Percentiles rank a stretch among this genome's conserved stretches.
These are phyloP conservation scores for Ophiostoma populinum DNA, from an alignment of 2,329 filamentous ascomycete genomes.

Conservation along the genomic window DNA sequence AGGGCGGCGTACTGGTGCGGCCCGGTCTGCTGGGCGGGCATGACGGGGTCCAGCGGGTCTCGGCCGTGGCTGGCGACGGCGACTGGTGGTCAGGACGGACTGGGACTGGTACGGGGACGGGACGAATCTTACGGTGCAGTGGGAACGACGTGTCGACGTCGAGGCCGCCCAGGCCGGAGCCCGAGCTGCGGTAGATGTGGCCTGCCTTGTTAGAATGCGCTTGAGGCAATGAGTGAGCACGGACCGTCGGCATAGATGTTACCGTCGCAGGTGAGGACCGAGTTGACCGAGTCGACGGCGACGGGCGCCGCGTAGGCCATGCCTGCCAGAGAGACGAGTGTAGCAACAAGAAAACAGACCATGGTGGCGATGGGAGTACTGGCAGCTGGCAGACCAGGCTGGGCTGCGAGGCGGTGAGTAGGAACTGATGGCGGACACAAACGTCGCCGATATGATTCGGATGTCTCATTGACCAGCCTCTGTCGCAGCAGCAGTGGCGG, in stretches of 20 bases:
- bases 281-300: neutral
- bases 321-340: neutral
- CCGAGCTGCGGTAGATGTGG: constrained; percentile 6
- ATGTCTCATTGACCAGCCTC: too few relatives aligned
- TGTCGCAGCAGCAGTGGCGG: too few relatives aligned
- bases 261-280: constrained; percentile 3
- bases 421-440: too few relatives aligned
- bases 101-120: neutral
- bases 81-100: constrained; percentile 1
- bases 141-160: constrained; percentile 2
- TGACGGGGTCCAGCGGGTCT: constrained; percentile 4
- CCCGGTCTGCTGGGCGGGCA: neutral
- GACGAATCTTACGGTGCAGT: constrained; percentile 3
- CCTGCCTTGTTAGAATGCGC: constrained; percentile 1
- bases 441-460: too few relatives aligned
- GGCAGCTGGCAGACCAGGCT: too few relatives aligned
- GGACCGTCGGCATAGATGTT: constrained; percentile 6
- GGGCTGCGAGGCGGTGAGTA: too few relatives aligned
- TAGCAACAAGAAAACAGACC: too few relatives aligned
- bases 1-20: constrained; percentile 6
- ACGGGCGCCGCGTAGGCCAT: neutral
- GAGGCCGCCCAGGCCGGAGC: constrained; percentile 3
- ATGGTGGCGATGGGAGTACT: too few relatives aligned
- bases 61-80: constrained; percentile 2
- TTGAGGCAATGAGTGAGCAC: neutral